A percentile compares a stretch with the other conserved stretches of the same genome.
These are phyloP conservation scores for Russula abietina DNA, from an alignment of 768 basidiomycete species.

Conservation along the genomic window DNA sequence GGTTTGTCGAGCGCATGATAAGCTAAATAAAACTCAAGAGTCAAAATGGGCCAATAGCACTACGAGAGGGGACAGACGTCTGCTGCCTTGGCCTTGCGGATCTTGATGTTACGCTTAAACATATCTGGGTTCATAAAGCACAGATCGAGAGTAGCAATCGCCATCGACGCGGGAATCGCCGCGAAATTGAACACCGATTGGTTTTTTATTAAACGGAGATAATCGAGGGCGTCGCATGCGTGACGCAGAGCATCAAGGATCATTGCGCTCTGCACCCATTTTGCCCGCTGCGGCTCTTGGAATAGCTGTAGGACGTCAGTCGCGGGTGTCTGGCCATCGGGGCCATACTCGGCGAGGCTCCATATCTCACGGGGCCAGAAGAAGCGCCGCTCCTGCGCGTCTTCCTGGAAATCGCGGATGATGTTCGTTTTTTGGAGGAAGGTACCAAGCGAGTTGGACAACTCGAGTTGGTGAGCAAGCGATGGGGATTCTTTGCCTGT, in stretches of 20 bases:
- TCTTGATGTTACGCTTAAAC: constrained; percentile 88
- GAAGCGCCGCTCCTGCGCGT: constrained; percentile 72
- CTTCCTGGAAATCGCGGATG: constrained; percentile 91
- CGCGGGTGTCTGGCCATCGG: constrained; percentile 38
- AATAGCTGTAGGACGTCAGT: constrained; percentile 62
- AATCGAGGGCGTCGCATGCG: constrained; percentile 80
- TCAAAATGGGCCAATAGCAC: background rate
- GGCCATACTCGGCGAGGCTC: constrained; percentile 52
- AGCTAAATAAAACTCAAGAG: constrained; percentile 48
- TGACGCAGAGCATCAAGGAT: constrained; percentile 82
- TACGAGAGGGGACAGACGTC: constrained; percentile 37
- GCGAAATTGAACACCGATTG: constrained; percentile 95
- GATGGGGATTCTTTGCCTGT: constrained; percentile 75
- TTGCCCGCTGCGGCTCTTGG: constrained; percentile 55
- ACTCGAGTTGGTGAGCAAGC: constrained; percentile 73
- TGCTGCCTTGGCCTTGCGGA: constrained; percentile 87
- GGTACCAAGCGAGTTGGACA: constrained; percentile 93
- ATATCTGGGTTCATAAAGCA: constrained; percentile 92
- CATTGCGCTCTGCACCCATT: constrained; percentile 85
- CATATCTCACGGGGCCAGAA: constrained; percentile 98
- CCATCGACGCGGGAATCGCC: constrained; percentile 92
- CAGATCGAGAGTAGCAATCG: constrained; percentile 84
- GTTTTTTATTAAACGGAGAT: constrained; percentile 77
- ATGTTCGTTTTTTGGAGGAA: constrained; percentile 98
- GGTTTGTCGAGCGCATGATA: constrained; percentile 89